A percentile compares a stretch with the other conserved stretches of the same genome.
phyloP scores from a whole-genome alignment of 2,329 filamentous ascomycete genomes.

The Neurospora crassa region DNA sequence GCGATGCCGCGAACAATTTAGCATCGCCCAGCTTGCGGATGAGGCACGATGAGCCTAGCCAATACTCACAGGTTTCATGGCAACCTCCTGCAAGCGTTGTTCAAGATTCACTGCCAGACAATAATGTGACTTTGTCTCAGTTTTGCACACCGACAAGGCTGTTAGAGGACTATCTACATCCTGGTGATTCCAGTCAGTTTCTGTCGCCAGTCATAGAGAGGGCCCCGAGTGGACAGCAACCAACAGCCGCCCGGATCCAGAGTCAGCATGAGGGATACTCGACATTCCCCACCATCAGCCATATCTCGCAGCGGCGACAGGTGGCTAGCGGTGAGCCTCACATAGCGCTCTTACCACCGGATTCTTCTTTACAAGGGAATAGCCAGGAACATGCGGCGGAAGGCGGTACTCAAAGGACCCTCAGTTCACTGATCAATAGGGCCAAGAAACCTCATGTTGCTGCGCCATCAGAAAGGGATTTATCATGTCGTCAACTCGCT shows the following conservation, averaged over 20 bases:
- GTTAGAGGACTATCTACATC: slow-evolving; percentile 38
- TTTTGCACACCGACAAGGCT: slow-evolving; percentile 41
- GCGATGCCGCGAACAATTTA: slow-evolving; percentile 21
- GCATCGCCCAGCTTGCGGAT: slow-evolving; percentile 15
- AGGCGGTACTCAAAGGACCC: not conserved
- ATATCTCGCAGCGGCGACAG: not conserved
- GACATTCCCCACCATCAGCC: not conserved
- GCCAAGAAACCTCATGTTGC: not conserved
- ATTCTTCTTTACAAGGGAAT: not conserved
- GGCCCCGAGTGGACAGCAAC: not conserved
- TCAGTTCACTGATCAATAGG: not conserved
- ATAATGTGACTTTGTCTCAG: slow-evolving; percentile 21
- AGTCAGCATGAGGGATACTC: not conserved
- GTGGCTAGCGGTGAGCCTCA: not conserved
- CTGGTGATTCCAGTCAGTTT: slow-evolving; percentile 20
- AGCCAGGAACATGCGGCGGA: not conserved
- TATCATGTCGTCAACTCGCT: not conserved
- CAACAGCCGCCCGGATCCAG: not conserved
- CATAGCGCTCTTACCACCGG: not conserved
- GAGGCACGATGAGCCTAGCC: not conserved
- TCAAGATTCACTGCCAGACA: slow-evolving; percentile 42
- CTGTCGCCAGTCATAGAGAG: slow-evolving; percentile 4
- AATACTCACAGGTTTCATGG: slow-evolving; percentile 28
- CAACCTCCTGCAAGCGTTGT: slow-evolving; percentile 39
- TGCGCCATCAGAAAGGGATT: not conserved